Evolutionary conservation across 179 eudicot genomes (phyloP).

Genomic region (Heliamphora pulchella): DNA sequence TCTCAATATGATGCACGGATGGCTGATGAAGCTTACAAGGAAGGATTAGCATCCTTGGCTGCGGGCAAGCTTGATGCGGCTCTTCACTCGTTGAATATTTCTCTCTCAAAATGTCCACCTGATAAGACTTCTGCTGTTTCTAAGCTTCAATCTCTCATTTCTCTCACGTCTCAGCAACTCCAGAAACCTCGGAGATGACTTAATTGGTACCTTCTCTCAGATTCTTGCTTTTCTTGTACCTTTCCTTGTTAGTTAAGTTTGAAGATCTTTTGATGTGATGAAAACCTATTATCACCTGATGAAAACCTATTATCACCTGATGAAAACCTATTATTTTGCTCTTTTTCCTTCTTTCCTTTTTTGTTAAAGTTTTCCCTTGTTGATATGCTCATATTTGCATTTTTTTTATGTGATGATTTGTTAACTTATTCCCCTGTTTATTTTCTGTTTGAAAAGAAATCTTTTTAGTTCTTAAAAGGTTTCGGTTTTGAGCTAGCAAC

Average conservation of each 20-base stretch:
- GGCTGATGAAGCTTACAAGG: constrained; percentile 71
- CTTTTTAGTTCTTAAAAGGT: background rate
- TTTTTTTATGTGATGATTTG: background rate
- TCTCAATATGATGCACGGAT: constrained; percentile 42
- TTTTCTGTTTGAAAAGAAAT: background rate
- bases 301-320: background rate
- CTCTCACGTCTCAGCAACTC: constrained; percentile 44
- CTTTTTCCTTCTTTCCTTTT: background rate
- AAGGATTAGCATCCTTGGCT: constrained; percentile 60
- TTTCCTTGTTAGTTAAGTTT: background rate
- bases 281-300: background rate
- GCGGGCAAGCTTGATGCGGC: constrained; percentile 71
- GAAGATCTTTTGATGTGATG: background rate
- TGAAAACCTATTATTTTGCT: background rate
- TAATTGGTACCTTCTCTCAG: constrained; percentile 16
- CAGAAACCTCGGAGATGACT: constrained; percentile 39
- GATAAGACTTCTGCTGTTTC: constrained; percentile 59
- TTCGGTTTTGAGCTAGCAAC: background rate
- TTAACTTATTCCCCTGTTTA: too few relatives aligned
- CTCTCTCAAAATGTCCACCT: constrained; percentile 78
- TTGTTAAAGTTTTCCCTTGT: background rate
- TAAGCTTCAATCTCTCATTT: constrained; percentile 65
- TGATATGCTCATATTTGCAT: background rate
- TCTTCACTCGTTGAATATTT: constrained; percentile 47
- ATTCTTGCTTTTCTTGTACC: background rate